phyloP scores from a whole-genome alignment of 208 protist genomes.

The Leishmania gerbilli region DNA sequence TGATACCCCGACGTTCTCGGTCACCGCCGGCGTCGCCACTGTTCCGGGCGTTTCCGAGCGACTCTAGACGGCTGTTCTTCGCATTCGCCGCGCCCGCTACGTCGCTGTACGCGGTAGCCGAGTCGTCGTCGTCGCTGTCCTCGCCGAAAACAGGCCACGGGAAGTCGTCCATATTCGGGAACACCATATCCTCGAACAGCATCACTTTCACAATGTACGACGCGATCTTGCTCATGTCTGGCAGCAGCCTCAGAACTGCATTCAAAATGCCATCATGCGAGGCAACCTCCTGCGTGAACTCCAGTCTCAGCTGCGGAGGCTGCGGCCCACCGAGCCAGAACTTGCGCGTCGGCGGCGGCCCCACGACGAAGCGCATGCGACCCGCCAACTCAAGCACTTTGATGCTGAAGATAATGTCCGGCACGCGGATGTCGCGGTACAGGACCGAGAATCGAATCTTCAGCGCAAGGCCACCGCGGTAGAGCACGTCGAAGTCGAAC shows the following conservation, averaged over 20 bases:
- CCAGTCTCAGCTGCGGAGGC: slow-evolving; percentile 68
- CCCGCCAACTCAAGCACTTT: slow-evolving; percentile 76
- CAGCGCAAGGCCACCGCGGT: slow-evolving; percentile 76
- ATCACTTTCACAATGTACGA: slow-evolving; percentile 69
- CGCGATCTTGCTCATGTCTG: slow-evolving; percentile 71
- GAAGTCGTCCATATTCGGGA: slow-evolving; percentile 82
- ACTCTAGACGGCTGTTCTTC: neutral
- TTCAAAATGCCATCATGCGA: slow-evolving; percentile 75
- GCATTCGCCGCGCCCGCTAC: slow-evolving; percentile 1
- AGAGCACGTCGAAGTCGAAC: slow-evolving; percentile 87
- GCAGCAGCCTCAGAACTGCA: slow-evolving; percentile 61
- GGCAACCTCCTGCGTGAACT: slow-evolving; percentile 79
- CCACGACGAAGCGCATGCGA: slow-evolving; percentile 71
- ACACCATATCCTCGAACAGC: slow-evolving; percentile 86
- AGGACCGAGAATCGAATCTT: slow-evolving; percentile 69
- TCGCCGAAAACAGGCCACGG: slow-evolving; percentile 59
- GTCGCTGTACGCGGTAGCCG: slow-evolving; percentile 3
- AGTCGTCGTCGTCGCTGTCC: slow-evolving; percentile 25
- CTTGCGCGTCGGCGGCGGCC: slow-evolving; percentile 74
- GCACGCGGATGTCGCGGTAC: slow-evolving; percentile 66
- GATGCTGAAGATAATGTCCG: slow-evolving; percentile 77
- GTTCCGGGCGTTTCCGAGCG: neutral
- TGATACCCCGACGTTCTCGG: neutral
- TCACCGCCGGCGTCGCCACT: neutral
- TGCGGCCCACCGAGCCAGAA: slow-evolving; percentile 69